A percentile compares a stretch with the other conserved stretches of the same genome.
Conservation (phyloP, 1,284 basidiomycete genomes). For the Hortiboletus rubellus region DNA sequence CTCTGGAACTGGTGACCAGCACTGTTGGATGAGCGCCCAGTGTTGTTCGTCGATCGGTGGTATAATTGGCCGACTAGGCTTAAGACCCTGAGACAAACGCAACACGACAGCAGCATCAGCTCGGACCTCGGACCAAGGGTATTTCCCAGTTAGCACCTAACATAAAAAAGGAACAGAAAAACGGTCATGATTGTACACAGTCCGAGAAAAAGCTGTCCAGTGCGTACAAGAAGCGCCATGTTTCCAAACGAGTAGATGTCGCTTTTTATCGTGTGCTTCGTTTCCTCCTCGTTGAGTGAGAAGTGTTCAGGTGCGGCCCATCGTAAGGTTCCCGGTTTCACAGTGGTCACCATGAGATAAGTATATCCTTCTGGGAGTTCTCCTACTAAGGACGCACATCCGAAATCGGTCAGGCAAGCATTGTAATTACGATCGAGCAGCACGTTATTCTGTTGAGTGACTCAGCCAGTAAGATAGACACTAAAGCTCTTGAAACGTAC, state of each 20-base stretch:
- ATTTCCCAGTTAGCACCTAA: constrained; percentile 11
- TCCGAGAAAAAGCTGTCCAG: neutral
- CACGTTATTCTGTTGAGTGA: constrained; percentile 11
- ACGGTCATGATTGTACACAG: neutral
- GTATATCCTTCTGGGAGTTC: constrained; percentile 7
- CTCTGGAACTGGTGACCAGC: constrained; percentile 10
- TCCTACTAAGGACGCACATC: constrained; percentile 13
- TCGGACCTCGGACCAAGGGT: constrained; percentile 16
- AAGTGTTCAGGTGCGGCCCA: constrained; percentile 17
- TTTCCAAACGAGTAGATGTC: constrained; percentile 20
- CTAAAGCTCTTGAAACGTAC: neutral
- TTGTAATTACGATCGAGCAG: constrained; percentile 8
- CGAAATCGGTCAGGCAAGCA: constrained; percentile 17
- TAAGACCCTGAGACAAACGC: constrained; percentile 4
- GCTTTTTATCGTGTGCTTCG: constrained; percentile 5
- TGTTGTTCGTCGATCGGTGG: constrained; percentile 11
- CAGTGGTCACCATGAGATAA: constrained; percentile 7
- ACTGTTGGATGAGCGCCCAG: constrained; percentile 14
- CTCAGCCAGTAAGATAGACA: neutral
- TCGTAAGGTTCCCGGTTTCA: constrained; percentile 10
- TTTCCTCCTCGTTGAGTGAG: neutral
- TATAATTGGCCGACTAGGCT: constrained; percentile 4
- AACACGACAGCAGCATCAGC: constrained; percentile 4
- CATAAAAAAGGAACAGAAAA: too few relatives aligned
- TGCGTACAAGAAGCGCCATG: constrained; percentile 7